Evolutionary conservation across 225 moss, liverwort and hornwort species (phyloP), one percentile per base, ranked within the genome.

Genomic region (Pseudoscleropodium purum): DNA sequence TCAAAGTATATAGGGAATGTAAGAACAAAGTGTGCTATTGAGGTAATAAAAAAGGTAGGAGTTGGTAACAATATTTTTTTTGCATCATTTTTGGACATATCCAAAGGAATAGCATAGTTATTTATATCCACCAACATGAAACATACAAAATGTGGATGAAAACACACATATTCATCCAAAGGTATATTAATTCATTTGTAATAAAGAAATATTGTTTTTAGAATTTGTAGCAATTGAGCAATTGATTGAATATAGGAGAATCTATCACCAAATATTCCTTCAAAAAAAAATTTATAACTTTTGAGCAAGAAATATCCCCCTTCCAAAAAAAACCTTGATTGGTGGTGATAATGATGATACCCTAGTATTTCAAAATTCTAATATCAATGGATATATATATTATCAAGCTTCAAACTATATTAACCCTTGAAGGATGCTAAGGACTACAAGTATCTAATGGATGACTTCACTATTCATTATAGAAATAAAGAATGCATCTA

Each of bases 311-410:
- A 14, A 27, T 5, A 5, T 14, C 16, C 27, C 2, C 15, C 1
- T 1, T 10, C 56, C 7, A 6, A 18, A 19, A 56, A 56, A 43
- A 51, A 3, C 2, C 5, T 0, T 43, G 0, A 1, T 45, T 3
- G 10, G 10, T 74, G 18, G 10, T 18, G 6, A 75, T 18, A 30
- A 47, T 47, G 11, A 75, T 47, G 18, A 39, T 10, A 75, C 2
- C 4, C 0, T 47, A 0, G 1, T 75, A 30, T 47, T 13, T 33
- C 49, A 47, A 75, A n/a, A 75, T 49, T 75, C 19, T 7, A 75
- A 49, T 33, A 47, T 11, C 19, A 33, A 33, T 49, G 0, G 12
- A 43, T 73, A 41, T 5, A 41, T 5, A 45, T 74, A 43, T 6
- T 43, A 16, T 10, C 0, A 74, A 30, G 12, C 31, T 31, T 75